Conservation (phyloP, 805 yeast species). For the Starmerella powellii region DNA sequence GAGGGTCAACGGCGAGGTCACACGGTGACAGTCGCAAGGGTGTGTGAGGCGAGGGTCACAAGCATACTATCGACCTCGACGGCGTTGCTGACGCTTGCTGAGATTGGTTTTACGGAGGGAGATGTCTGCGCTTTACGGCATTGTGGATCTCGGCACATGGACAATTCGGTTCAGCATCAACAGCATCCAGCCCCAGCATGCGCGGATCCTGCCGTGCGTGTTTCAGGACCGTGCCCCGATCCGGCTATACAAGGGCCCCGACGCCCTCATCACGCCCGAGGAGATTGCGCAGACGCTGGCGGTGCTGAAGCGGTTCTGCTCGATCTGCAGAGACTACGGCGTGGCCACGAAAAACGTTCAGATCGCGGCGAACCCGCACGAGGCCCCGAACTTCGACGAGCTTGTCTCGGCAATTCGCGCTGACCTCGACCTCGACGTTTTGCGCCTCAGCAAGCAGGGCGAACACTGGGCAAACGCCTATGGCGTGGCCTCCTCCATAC, state of each 20-base stretch:
- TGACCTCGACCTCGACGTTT: conserved; percentile 58
- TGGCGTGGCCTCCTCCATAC: conserved; percentile 65
- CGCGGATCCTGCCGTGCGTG: conserved; percentile 65
- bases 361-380: conserved; percentile 65
- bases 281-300: conserved; percentile 48
- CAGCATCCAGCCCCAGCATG: conserved; percentile 55
- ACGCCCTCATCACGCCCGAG: conserved; percentile 25
- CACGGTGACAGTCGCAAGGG: no score
- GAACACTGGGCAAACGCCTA: conserved; percentile 55
- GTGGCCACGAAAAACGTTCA: conserved; percentile 48
- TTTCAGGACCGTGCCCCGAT: conserved; percentile 64
- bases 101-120: no score
- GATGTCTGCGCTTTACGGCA: conserved; percentile 11
- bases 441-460: conserved; percentile 45
- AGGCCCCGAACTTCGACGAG: conserved; percentile 51
- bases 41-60: no score
- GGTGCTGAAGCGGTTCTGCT: conserved; percentile 54
- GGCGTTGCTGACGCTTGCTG: no score
- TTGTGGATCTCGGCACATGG: conserved; percentile 68
- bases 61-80: no score
- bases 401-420: conserved; percentile 44
- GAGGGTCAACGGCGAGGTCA: no score
- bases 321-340: conserved; percentile 63
- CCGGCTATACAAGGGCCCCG: conserved; percentile 42
- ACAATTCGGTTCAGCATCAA: conserved; percentile 64